phyloP scores from a whole-genome alignment of 1,139 yeast species.

The Magnusiomyces suaveolens region DNA sequence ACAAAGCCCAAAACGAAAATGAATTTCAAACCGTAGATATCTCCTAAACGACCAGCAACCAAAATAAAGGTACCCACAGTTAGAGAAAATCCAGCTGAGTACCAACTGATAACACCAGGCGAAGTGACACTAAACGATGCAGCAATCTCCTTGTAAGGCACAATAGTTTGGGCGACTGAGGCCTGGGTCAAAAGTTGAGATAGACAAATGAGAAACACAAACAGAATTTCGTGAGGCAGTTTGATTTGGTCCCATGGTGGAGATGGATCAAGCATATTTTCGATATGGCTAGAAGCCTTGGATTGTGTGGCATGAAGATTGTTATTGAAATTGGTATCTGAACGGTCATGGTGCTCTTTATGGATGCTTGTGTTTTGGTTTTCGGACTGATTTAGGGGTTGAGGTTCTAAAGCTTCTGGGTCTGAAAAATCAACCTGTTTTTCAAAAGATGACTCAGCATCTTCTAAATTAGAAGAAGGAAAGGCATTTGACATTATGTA shows the following conservation, averaged over 20 bases:
- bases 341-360: too few relatives aligned
- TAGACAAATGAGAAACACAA: constrained; percentile 32
- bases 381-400: too few relatives aligned
- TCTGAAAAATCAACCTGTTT: too few relatives aligned
- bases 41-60: constrained; percentile 56
- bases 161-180: constrained; percentile 40
- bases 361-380: too few relatives aligned
- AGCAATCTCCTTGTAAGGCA: constrained; percentile 35
- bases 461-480: too few relatives aligned
- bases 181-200: constrained; percentile 47
- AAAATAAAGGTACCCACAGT: constrained; percentile 57
- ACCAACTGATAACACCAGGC: constrained; percentile 47
- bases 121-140: constrained; percentile 33
- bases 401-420: too few relatives aligned
- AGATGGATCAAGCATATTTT: not conserved
- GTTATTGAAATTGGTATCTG: too few relatives aligned
- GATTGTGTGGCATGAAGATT: not conserved
- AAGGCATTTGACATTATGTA: too few relatives aligned
- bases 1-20: constrained; percentile 41
- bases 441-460: too few relatives aligned
- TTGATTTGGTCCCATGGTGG: constrained; percentile 3
- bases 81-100: constrained; percentile 47
- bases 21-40: constrained; percentile 47
- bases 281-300: not conserved
- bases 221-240: constrained; percentile 20